These are phyloP conservation scores for Malus hybrid DNA, from an alignment of 331 rosid species.

Conservation along the genomic window DNA sequence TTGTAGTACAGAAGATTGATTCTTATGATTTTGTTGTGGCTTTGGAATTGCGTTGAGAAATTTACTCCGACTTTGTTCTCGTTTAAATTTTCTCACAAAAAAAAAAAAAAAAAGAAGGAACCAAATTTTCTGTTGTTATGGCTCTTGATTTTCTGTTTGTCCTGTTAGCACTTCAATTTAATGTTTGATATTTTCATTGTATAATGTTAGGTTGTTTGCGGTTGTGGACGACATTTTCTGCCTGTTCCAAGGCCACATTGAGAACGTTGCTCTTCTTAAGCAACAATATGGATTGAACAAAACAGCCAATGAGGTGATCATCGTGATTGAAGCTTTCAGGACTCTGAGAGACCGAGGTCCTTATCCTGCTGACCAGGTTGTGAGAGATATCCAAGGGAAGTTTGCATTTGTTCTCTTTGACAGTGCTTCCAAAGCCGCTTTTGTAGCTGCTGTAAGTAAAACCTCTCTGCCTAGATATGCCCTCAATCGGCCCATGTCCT, in stretches of 20 bases:
- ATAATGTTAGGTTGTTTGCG: conserved; percentile 60
- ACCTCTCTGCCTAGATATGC: neutral
- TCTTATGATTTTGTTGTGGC: neutral
- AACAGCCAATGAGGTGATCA: conserved; percentile 82
- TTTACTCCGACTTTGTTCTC: neutral
- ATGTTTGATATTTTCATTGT: neutral
- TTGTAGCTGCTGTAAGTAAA: conserved; percentile 75
- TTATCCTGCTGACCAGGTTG: conserved; percentile 89
- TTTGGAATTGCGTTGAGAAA: neutral
- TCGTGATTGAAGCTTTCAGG: conserved; percentile 84
- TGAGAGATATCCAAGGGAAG: conserved; percentile 95
- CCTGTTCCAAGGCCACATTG: conserved; percentile 91
- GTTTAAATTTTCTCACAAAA: neutral
- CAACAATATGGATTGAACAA: conserved; percentile 95
- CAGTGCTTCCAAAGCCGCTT: conserved; percentile 50
- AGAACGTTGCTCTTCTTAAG: conserved; percentile 75
- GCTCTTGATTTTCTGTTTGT: neutral
- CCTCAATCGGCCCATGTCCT: neutral
- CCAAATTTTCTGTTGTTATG: neutral
- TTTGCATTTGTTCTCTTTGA: conserved; percentile 77
- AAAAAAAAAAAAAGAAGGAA: neutral
- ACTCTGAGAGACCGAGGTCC: conserved; percentile 98
- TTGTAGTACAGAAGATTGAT: neutral
- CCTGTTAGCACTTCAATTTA: neutral
- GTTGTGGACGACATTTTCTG: conserved; percentile 99